Percentiles rank a stretch among this genome's conserved stretches.
Conservation (phyloP, 495 filamentous ascomycete genomes). For the Cladorrhinum samala region DNA sequence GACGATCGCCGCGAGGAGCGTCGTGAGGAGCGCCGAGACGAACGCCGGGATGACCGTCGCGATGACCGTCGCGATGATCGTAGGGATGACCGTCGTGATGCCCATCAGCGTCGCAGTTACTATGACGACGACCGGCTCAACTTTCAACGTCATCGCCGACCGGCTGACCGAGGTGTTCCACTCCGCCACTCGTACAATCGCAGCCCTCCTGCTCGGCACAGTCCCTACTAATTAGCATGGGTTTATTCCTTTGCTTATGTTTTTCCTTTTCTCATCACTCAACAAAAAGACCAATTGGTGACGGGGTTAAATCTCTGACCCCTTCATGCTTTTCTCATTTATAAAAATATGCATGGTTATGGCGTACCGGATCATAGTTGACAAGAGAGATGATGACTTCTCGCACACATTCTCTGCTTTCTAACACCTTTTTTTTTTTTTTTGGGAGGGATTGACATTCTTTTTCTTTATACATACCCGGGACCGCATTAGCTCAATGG, state of each 20-base stretch:
- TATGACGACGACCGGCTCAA: conserved; percentile 31
- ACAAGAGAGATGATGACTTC: too few species aligned
- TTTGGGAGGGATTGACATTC: too few species aligned
- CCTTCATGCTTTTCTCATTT: not conserved
- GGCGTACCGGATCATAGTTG: too few species aligned
- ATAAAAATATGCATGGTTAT: too few species aligned
- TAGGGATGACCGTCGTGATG: conserved; percentile 27
- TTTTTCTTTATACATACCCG: too few species aligned
- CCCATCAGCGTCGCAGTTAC: conserved; percentile 25
- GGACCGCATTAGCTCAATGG: too few species aligned
- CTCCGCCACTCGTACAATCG: conserved; percentile 25
- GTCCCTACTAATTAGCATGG: conserved; percentile 18
- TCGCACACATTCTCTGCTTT: too few species aligned
- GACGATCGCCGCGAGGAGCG: conserved; percentile 26
- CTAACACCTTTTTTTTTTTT: too few species aligned
- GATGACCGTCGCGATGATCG: conserved; percentile 31
- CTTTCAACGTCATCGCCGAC: conserved; percentile 28
- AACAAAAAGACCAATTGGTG: not conserved
- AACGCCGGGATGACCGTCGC: conserved; percentile 12
- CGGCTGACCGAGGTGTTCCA: conserved; percentile 20
- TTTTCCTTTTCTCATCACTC: not conserved
- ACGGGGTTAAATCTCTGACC: not conserved
- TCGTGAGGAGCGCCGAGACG: conserved; percentile 31
- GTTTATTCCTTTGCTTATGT: not conserved
- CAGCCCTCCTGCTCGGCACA: conserved; percentile 26